Base-by-base conservation (phyloP, 1,284 basidiomycete species). In the Mycosarcoma mackinlayi region DNA sequence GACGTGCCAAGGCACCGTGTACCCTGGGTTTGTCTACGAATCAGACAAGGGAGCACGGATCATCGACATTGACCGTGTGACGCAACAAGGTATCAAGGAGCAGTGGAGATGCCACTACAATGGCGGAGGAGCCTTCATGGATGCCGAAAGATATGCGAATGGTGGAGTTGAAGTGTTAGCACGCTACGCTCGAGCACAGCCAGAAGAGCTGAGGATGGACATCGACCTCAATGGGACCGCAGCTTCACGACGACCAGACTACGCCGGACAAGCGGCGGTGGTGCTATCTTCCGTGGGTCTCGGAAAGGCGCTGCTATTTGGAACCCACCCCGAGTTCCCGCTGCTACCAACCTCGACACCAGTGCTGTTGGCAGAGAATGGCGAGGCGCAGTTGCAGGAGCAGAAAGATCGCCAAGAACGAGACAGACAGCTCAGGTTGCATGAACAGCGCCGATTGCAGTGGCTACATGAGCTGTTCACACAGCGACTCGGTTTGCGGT, bases 311-410 rank as follows among this genome's bases (percentile, higher is more conserved):
- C 79, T 88, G 1, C 83, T 92, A 6, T 90, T 88, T 86, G 86
- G 86, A 3, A 85, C 88, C 0, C 89, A 88, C 73, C 85, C 89
- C 19, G 91, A 92, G 77, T 88, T 88, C 71, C 85, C 89, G 3
- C 76, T 87, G 33, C 28, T 67, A 77, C 84, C 51, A 6, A 56
- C 56, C 0, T 70, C 67, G 19, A 64, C 61, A n/a, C 67, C 67
- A 14, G 61, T 70, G n/a, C 11, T 50, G 49, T 18, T 55, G 44
- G 56, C 61, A 3, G 57, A 70, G 44, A 70, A 70, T 21, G 18
- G 48, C 24, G 33, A 24, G 16, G 25, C 37, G 6, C 40, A 41
- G 34, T 35, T 11, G 4, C 54, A 56, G n/a, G 57, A 60, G 28
- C 19, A 57, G 2, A 50, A 3, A 2, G 60, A 69, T 37, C 23